phyloP scores from a whole-genome alignment of 768 basidiomycete species.

The Hygrophoropsis aurantiaca region DNA sequence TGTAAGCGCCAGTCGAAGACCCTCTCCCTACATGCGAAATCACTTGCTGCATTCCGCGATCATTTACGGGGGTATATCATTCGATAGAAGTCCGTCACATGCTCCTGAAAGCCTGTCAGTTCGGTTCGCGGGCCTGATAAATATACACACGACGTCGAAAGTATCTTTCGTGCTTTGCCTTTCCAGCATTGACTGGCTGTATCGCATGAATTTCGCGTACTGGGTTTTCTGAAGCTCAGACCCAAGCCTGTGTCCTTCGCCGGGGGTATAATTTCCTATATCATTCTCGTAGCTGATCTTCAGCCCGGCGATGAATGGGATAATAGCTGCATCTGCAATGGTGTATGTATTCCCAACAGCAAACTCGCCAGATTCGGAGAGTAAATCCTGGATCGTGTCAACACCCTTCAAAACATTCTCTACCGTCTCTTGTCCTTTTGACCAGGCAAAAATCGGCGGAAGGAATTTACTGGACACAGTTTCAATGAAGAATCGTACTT shows the following conservation, averaged over 20 bases:
- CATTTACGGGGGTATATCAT: too few relatives aligned
- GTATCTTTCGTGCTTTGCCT: constrained; percentile 56
- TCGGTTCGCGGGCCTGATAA: too few relatives aligned
- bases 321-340: constrained; percentile 57
- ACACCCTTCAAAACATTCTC: constrained; percentile 41
- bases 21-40: too few relatives aligned
- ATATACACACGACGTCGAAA: constrained; percentile 48
- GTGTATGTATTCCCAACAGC: constrained; percentile 27
- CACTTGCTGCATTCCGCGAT: too few relatives aligned
- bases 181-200: constrained; percentile 43
- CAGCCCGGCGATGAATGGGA: constrained; percentile 56
- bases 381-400: constrained; percentile 48
- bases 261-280: constrained; percentile 48
- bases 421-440: constrained; percentile 35
- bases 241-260: constrained; percentile 43
- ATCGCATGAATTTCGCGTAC: constrained; percentile 49
- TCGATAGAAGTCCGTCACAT: too few relatives aligned
- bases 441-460: constrained; percentile 34
- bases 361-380: constrained; percentile 40
- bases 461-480: constrained; percentile 42
- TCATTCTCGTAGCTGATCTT: constrained; percentile 46
- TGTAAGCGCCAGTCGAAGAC: too few relatives aligned
- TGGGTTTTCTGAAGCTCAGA: constrained; percentile 39
- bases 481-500: constrained; percentile 63
- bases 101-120: too few relatives aligned